phyloP scores from a whole-genome alignment of 2,329 filamentous ascomycete genomes.

The Coccinonectria pachysandricola region DNA sequence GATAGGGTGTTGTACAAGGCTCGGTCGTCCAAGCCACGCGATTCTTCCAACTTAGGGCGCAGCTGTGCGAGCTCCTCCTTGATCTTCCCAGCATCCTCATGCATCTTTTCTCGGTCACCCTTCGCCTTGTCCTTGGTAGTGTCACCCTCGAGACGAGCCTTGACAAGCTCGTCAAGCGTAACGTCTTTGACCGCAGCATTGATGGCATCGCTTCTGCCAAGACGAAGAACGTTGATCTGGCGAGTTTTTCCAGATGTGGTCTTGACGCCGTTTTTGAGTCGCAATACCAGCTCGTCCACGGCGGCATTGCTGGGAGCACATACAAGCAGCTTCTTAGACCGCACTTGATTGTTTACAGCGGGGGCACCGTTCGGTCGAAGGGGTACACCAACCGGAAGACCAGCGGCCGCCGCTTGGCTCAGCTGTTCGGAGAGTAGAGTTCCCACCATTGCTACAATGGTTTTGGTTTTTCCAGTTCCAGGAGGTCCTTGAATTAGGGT shows the following conservation, averaged over 20 bases:
- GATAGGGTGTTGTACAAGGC: conserved; percentile 46
- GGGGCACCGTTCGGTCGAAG: conserved; percentile 17
- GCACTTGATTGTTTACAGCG: conserved; percentile 17
- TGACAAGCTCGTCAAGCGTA: conserved; percentile 85
- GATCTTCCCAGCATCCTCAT: conserved; percentile 56
- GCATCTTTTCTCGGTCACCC: conserved; percentile 47
- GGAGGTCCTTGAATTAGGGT: conserved; percentile 93
- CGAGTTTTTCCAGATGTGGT: conserved; percentile 61
- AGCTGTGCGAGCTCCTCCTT: conserved; percentile 65
- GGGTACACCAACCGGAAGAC: conserved; percentile 22
- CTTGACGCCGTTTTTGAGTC: conserved; percentile 79
- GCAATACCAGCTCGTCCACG: conserved; percentile 89
- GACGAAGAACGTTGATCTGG: conserved; percentile 76
- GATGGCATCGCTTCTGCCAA: conserved; percentile 87
- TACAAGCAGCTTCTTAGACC: conserved; percentile 75
- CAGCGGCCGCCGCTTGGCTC: conserved; percentile 23
- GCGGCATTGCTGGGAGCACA: conserved; percentile 98
- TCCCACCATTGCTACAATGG: conserved; percentile 91
- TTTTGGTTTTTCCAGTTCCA: conserved; percentile 97
- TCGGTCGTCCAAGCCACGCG: conserved; percentile 44
- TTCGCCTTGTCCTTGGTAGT: conserved; percentile 47
- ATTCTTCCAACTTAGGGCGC: conserved; percentile 61
- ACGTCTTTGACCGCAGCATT: conserved; percentile 83
- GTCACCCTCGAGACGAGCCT: conserved; percentile 55
- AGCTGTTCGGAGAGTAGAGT: conserved; percentile 46